phyloP scores from a whole-genome alignment of 805 yeast genomes.

The Zygosaccharomyces bisporus region DNA sequence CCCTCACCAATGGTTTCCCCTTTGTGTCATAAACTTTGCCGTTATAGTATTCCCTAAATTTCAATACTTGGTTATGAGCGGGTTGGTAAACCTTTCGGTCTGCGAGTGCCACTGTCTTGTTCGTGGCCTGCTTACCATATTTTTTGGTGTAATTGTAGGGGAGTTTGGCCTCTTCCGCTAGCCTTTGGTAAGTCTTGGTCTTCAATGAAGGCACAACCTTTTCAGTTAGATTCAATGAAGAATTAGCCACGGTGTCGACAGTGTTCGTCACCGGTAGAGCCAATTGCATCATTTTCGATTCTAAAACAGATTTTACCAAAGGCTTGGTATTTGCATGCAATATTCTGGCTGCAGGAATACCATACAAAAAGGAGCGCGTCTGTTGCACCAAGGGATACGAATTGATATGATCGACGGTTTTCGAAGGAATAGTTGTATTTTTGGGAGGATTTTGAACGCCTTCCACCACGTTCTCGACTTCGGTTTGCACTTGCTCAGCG shows the following conservation, averaged over 20 bases:
- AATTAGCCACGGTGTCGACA: slow-evolving; percentile 54
- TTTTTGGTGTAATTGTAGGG: slow-evolving; percentile 50
- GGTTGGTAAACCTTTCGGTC: slow-evolving; percentile 44
- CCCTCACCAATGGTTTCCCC: slow-evolving; percentile 60
- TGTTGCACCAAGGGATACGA: slow-evolving; percentile 48
- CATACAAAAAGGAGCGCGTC: slow-evolving; percentile 36
- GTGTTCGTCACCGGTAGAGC: slow-evolving; percentile 45
- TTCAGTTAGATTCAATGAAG: slow-evolving; percentile 56
- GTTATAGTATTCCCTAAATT: slow-evolving; percentile 49
- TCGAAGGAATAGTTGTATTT: slow-evolving; percentile 19
- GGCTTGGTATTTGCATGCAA: slow-evolving; percentile 36
- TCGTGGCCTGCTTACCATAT: slow-evolving; percentile 37
- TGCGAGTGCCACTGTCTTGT: slow-evolving; percentile 32
- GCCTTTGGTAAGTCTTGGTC: slow-evolving; percentile 47
- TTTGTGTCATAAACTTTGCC: slow-evolving; percentile 50
- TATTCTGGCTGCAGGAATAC: slow-evolving; percentile 39
- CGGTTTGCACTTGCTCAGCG: slow-evolving; percentile 5
- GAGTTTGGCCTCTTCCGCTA: slow-evolving; percentile 46
- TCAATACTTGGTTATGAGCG: slow-evolving; percentile 44
- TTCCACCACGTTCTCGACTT: slow-evolving; percentile 2
- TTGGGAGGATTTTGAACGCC: slow-evolving; percentile 2
- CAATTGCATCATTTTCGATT: slow-evolving; percentile 34
- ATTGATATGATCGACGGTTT: slow-evolving; percentile 41
- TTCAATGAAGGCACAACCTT: slow-evolving; percentile 54
- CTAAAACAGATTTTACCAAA: slow-evolving; percentile 26